Conservation (phyloP, 352 stramenopile genomes). For the Pythium pyrilobum region DNA sequence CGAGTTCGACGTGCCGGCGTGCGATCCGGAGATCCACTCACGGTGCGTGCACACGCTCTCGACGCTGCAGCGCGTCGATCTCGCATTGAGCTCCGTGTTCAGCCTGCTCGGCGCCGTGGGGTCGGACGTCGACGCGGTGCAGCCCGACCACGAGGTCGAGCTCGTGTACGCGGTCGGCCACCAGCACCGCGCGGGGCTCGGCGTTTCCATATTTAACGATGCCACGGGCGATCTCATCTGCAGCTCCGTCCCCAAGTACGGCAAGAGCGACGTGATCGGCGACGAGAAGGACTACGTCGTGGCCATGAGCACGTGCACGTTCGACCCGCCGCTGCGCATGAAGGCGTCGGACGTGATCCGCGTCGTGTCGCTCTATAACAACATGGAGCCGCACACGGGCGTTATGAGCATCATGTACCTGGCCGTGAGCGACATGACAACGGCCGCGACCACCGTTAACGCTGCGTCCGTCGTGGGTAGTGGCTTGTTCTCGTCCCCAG, state of each 20-base stretch:
- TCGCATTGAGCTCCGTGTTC: slow-evolving; percentile 23
- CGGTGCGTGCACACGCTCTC: slow-evolving; percentile 75
- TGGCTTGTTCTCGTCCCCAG: too few relatives aligned
- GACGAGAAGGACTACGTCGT: slow-evolving; percentile 70
- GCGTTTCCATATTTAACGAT: slow-evolving; percentile 73
- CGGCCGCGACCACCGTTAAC: too few relatives aligned
- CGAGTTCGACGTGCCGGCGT: slow-evolving; percentile 75
- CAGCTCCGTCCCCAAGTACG: slow-evolving; percentile 59
- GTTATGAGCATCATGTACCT: slow-evolving; percentile 81
- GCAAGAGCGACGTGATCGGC: slow-evolving; percentile 39
- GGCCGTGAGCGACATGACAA: slow-evolving; percentile 50
- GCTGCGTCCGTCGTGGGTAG: too few relatives aligned
- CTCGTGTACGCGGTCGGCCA: slow-evolving; percentile 78
- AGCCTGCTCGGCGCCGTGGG: slow-evolving; percentile 13
- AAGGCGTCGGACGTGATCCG: slow-evolving; percentile 64
- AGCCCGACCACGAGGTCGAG: slow-evolving; percentile 52
- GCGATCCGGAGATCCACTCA: slow-evolving; percentile 54
- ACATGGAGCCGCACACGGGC: slow-evolving; percentile 68
- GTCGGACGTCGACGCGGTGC: slow-evolving; percentile 15
- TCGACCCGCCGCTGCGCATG: slow-evolving; percentile 66
- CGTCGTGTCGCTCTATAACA: slow-evolving; percentile 78
- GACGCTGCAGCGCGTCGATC: slow-evolving; percentile 55
- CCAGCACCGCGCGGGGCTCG: slow-evolving; percentile 66
- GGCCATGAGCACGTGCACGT: slow-evolving; percentile 71
- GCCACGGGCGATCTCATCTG: slow-evolving; percentile 60